Evolutionary conservation across 768 basidiomycete species (phyloP).

Genomic region (Mycena albidolilacea): DNA sequence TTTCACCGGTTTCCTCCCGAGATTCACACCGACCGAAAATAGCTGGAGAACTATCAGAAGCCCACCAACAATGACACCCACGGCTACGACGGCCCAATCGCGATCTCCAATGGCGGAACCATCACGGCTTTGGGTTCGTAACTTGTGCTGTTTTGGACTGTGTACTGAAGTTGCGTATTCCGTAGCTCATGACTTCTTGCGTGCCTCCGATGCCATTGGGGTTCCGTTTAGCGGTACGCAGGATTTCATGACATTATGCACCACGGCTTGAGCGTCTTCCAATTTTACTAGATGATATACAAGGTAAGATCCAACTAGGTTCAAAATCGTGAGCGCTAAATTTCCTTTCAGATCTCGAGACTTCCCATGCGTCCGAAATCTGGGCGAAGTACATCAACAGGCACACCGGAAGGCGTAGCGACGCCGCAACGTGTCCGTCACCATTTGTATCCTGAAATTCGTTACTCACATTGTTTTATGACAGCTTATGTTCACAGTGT

Average conservation of each 20-base stretch:
- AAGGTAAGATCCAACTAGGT: constrained; percentile 52
- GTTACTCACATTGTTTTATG: neutral
- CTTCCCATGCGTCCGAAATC: constrained; percentile 75
- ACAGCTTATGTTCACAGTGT: constrained; percentile 1
- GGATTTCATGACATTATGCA: neutral
- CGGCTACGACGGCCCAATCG: constrained; percentile 82
- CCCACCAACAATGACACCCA: constrained; percentile 76
- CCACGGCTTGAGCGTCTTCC: neutral
- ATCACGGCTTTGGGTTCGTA: constrained; percentile 61
- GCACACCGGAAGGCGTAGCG: constrained; percentile 79
- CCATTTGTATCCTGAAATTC: neutral
- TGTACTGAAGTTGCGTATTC: neutral
- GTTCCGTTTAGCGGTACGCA: constrained; percentile 75
- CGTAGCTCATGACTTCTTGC: constrained; percentile 75
- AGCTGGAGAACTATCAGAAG: constrained; percentile 86
- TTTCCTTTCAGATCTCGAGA: constrained; percentile 62
- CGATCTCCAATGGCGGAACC: constrained; percentile 79
- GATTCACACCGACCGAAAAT: constrained; percentile 21
- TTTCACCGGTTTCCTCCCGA: neutral
- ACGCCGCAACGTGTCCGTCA: constrained; percentile 73
- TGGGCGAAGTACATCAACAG: constrained; percentile 87
- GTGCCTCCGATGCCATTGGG: constrained; percentile 72
- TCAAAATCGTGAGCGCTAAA: neutral
- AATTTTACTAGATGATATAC: constrained; percentile 68
- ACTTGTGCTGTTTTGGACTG: neutral